phyloP scores from a whole-genome alignment of 305 asterid species.

The Solanum hybrid region DNA sequence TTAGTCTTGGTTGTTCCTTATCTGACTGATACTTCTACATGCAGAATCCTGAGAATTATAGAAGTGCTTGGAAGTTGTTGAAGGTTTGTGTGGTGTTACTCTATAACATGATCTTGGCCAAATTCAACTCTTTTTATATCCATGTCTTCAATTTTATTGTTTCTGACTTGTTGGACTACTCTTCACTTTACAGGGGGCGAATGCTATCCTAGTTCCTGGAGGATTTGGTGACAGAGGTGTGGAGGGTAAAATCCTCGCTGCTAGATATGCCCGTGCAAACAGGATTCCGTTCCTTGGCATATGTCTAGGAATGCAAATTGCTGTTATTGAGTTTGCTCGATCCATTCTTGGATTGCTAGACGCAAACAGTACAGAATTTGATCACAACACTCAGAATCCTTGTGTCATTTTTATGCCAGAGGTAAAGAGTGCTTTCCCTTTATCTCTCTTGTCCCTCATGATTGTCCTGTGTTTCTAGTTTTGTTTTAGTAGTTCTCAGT shows the following conservation, averaged over 20 bases:
- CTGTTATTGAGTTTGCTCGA: slow-evolving; percentile 81
- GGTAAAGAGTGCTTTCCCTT: slow-evolving; percentile 31
- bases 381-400: slow-evolving; percentile 58
- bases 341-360: slow-evolving; percentile 64
- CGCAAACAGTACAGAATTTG: slow-evolving; percentile 87
- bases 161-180: slow-evolving; percentile 13
- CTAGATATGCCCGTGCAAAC: slow-evolving; percentile 91
- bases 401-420: slow-evolving; percentile 92
- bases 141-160: background rate
- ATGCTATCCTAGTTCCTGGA: slow-evolving; percentile 88
- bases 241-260: slow-evolving; percentile 91
- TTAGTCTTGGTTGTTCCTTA: background rate
- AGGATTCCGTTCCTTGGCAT: slow-evolving; percentile 80
- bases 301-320: slow-evolving; percentile 92
- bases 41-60: slow-evolving; percentile 69
- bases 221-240: slow-evolving; percentile 98
- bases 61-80: slow-evolving; percentile 69
- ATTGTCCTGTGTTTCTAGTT: background rate
- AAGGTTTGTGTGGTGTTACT: slow-evolving; percentile 38
- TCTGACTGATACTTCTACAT: slow-evolving; percentile 6
- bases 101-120: background rate
- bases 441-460: background rate
- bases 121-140: background rate
- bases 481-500: background rate
- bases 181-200: slow-evolving; percentile 54